Conservation (phyloP, 192 early-diverging fungal species). For the Podila epicladia region DNA sequence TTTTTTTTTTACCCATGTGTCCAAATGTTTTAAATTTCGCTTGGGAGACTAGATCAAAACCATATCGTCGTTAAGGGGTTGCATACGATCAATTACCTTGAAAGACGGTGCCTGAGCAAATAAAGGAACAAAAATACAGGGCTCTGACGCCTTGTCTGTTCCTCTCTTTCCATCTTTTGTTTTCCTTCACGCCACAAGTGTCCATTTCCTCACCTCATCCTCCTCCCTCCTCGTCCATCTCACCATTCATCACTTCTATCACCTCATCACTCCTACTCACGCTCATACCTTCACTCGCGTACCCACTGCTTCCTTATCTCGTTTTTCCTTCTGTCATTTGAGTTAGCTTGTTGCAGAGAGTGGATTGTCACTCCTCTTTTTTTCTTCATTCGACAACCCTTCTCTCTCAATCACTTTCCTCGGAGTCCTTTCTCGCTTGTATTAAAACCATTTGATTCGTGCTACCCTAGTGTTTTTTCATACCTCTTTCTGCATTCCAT, state of each 20-base stretch:
- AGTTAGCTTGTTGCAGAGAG: background rate
- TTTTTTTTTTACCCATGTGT: too few species aligned
- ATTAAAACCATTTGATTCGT: background rate
- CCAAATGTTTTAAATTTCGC: too few species aligned
- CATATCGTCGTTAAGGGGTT: too few species aligned
- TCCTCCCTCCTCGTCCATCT: background rate
- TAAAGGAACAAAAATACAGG: too few species aligned
- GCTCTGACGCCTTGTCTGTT: background rate
- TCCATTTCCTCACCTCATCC: background rate
- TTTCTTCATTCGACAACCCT: background rate
- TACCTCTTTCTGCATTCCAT: background rate
- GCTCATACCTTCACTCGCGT: background rate
- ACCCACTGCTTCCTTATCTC: background rate
- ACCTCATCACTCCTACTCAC: background rate
- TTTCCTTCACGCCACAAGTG: background rate
- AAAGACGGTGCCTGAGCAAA: too few species aligned
- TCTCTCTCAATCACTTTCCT: slow-evolving; percentile 2
- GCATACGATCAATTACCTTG: too few species aligned
- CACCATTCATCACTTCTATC: background rate
- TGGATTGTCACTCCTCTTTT: background rate
- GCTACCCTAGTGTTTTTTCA: background rate
- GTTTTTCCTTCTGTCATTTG: background rate
- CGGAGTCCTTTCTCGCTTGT: background rate
- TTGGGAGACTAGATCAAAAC: too few species aligned
- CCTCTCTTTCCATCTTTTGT: background rate